These are phyloP conservation scores for Ganoderma multipileum DNA, from an alignment of 1,284 basidiomycete species.

Conservation along the genomic window DNA sequence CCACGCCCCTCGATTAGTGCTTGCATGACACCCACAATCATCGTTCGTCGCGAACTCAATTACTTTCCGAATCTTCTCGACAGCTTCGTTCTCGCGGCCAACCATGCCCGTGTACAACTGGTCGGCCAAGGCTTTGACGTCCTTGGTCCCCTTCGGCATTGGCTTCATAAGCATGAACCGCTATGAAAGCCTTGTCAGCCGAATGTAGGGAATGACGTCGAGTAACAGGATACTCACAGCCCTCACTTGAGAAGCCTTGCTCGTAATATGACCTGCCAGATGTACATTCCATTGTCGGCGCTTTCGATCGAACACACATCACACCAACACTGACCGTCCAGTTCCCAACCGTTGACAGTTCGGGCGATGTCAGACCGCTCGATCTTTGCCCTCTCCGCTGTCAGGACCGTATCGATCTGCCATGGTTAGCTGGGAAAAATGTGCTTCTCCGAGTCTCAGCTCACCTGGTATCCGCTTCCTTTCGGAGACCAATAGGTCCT, in stretches of 20 bases:
- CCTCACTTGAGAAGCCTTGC: constrained; percentile 52
- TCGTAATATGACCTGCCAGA: constrained; percentile 40
- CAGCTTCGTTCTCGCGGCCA: constrained; percentile 49
- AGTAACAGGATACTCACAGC: constrained; percentile 38
- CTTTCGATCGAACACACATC: not conserved
- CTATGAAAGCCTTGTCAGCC: constrained; percentile 30
- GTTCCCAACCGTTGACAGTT: constrained; percentile 49
- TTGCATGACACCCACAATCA: constrained; percentile 45
- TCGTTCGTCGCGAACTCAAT: constrained; percentile 51
- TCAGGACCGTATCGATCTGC: constrained; percentile 47
- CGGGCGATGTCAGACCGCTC: constrained; percentile 45
- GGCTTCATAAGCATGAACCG: constrained; percentile 47
- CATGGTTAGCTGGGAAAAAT: not conserved
- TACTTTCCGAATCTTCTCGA: constrained; percentile 50
- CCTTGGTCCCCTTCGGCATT: constrained; percentile 44
- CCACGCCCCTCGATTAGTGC: not conserved
- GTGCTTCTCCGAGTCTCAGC: not conserved
- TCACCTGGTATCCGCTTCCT: constrained; percentile 38
- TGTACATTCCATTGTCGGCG: not conserved
- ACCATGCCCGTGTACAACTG: constrained; percentile 49
- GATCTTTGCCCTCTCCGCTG: constrained; percentile 39
- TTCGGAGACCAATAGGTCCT: constrained; percentile 44
- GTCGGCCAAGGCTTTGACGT: constrained; percentile 46
- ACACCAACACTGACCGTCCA: constrained; percentile 35
- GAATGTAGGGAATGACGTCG: not conserved